phyloP scores from a whole-genome alignment of 768 basidiomycete species.

The Leccinum boreale region DNA sequence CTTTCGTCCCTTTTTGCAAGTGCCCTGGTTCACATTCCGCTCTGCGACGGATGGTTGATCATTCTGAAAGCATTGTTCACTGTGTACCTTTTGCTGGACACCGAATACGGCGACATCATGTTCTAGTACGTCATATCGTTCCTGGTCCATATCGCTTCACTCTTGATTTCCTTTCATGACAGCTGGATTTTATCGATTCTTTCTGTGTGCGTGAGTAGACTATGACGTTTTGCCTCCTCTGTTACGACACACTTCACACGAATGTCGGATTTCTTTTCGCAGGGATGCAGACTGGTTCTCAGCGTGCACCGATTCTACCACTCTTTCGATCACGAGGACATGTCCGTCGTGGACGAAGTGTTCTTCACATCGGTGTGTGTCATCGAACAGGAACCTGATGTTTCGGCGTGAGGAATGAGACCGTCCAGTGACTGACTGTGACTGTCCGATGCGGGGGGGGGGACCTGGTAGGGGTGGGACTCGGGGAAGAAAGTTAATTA shows the following conservation, averaged over 20 bases:
- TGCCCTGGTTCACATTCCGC: background rate
- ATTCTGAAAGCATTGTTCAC: constrained; percentile 1
- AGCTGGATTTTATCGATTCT: constrained; percentile 8
- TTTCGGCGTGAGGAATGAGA: background rate
- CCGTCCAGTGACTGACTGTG: background rate
- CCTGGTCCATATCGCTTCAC: background rate
- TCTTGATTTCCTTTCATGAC: background rate
- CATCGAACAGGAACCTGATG: background rate
- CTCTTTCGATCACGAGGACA: background rate
- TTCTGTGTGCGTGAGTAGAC: constrained; percentile 6
- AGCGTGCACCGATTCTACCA: background rate
- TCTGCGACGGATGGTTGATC: background rate
- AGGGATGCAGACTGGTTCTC: constrained; percentile 10
- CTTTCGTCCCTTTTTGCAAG: background rate
- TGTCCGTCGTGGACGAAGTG: background rate
- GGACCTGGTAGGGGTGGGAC: background rate
- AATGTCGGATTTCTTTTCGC: background rate
- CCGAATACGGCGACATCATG: constrained; percentile 4
- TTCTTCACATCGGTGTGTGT: background rate
- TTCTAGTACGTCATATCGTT: constrained; percentile 8
- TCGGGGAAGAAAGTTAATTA: background rate
- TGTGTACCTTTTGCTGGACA: constrained; percentile 6
- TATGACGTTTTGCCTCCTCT: background rate
- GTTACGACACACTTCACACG: background rate
- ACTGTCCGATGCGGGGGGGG: background rate